A percentile compares a stretch with the other conserved stretches of the same genome.
Evolutionary conservation across 148 eudicot species (phyloP).

Genomic region (Rhododendron williamsianum): DNA sequence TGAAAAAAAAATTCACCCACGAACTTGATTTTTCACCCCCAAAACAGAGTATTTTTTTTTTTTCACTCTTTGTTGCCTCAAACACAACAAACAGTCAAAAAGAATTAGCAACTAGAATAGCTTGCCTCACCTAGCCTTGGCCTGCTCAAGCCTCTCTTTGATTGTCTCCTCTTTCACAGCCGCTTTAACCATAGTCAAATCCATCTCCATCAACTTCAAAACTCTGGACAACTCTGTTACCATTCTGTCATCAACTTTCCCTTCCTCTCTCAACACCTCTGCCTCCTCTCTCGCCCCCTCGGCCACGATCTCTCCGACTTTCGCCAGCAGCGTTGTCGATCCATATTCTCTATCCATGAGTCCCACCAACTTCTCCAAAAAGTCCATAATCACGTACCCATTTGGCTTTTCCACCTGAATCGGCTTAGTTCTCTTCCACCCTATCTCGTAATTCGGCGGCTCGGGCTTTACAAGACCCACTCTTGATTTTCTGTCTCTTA

Average conservation of each 20-base stretch:
- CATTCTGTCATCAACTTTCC: conserved; percentile 83
- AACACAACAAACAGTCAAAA: conserved; percentile 29
- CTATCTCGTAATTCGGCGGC: conserved; percentile 73
- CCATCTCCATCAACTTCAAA: conserved; percentile 94
- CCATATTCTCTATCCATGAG: conserved; percentile 69
- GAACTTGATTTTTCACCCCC: not conserved
- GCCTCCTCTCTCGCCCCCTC: conserved; percentile 81
- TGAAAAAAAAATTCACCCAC: not conserved
- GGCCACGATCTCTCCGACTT: conserved; percentile 78
- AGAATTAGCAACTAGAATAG: conserved; percentile 82
- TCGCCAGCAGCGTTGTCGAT: conserved; percentile 60
- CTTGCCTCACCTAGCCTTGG: conserved; percentile 90
- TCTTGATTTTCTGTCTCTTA: conserved; percentile 46
- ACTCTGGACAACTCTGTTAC: conserved; percentile 75
- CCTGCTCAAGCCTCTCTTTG: conserved; percentile 56
- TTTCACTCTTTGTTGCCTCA: not conserved
- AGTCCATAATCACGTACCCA: conserved; percentile 90
- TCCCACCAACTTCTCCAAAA: conserved; percentile 59
- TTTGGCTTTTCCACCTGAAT: conserved; percentile 58
- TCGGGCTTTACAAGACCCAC: conserved; percentile 50
- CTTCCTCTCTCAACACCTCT: conserved; percentile 69
- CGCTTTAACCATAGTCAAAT: conserved; percentile 80
- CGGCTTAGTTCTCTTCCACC: conserved; percentile 82
- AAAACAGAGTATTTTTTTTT: not conserved
- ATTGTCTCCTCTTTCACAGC: conserved; percentile 79